Evolutionary conservation across 139 green algal genomes (phyloP), one percentile per base, ranked within the genome.

Genomic region (Gonium pectorale): DNA sequence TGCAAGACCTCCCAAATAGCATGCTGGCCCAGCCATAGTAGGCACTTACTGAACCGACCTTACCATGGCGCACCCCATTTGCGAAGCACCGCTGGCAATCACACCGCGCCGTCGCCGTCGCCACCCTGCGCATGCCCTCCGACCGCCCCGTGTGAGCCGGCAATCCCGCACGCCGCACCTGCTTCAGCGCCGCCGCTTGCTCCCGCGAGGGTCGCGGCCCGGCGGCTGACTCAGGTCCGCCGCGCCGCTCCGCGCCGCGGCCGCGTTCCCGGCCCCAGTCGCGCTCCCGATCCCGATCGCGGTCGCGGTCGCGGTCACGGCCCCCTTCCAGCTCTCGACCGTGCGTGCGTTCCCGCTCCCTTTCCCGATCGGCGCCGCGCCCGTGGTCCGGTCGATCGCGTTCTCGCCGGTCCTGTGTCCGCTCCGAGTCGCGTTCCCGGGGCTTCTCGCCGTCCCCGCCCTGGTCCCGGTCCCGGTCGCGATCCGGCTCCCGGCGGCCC

Each of bases 281-380:
- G 9, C 60, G 31, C 22, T 64, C 54, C 6, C 73, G 37, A 0
- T 79, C 56, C 37, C 35, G 77, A 1, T 56, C 68, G 31, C 84
- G 46, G 27, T 82, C 56, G 21, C 27, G 29, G 59, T 56, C 54
- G 1, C 19, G 27, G 37, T 69, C 73, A 3, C 66, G 66, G 33
- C 70, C 64, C 70, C 79, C 43, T 31, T 86, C 81, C 5, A 79
- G 29, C 3, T 90, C 67, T 21, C 83, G 54, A 19, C 81, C 54
- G 37, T 44, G 38, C 35, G 63, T 63, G 41, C 68, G 3, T n/a
- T 54, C 72, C 49, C 56, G 60, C 31, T 56, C 31, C 51, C 79
- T 31, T 40, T 63, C 67, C 44, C 49, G 63, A 41, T n/a, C n/a
- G n/a, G n/a, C n/a, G n/a, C n/a, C n/a, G n/a, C 21, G 43, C 3